These are phyloP conservation scores for Dothistroma septosporum DNA, from an alignment of 2,329 filamentous ascomycete genomes.

Conservation along the genomic window DNA sequence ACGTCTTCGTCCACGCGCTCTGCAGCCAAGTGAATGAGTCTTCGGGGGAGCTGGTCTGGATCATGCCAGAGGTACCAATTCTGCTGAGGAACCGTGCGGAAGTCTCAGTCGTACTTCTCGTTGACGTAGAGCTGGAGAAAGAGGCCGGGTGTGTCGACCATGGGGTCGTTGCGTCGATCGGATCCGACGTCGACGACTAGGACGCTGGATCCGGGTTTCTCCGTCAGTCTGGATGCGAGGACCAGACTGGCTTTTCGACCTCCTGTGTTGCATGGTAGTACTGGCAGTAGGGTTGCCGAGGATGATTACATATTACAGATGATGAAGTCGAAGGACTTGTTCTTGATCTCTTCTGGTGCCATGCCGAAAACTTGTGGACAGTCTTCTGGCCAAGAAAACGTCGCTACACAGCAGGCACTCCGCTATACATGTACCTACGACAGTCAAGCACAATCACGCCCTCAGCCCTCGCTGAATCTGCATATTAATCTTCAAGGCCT, in stretches of 20 bases:
- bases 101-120: conserved; percentile 29
- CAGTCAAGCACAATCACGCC: neutral
- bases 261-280: conserved; percentile 14
- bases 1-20: neutral
- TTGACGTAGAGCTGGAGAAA: conserved; percentile 30
- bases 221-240: conserved; percentile 24
- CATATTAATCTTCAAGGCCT: too few relatives aligned
- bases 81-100: conserved; percentile 13
- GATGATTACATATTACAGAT: neutral
- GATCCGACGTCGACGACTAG: conserved; percentile 27
- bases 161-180: conserved; percentile 25
- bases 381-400: neutral
- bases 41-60: neutral
- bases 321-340: conserved; percentile 4
- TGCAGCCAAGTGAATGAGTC: neutral
- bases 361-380: neutral
- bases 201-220: conserved; percentile 27
- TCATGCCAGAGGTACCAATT: conserved; percentile 5
- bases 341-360: neutral
- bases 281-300: neutral
- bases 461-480: neutral
- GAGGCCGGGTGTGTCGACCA: conserved; percentile 30
- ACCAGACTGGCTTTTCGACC: conserved; percentile 30
- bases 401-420: neutral
- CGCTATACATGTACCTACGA: neutral